A percentile compares a stretch with the other conserved stretches of the same genome.
These are phyloP conservation scores for Spiromastix sp. DNA, from an alignment of 2,329 filamentous ascomycete genomes.

Conservation along the genomic window DNA sequence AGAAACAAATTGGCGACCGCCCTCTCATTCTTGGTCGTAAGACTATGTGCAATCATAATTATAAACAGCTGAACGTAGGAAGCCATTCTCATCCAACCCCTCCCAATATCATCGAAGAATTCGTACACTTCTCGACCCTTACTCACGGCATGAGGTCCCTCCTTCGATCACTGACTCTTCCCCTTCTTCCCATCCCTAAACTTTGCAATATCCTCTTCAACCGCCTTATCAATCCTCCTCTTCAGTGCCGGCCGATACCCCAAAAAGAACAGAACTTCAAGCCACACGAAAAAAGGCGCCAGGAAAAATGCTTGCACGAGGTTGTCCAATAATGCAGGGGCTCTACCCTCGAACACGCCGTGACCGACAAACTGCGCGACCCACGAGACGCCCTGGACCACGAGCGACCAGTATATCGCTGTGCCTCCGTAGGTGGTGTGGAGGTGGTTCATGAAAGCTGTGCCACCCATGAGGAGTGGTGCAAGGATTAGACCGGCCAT, in stretches of 20 bases:
- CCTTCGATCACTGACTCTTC: conserved; percentile 7
- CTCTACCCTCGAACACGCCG: conserved; percentile 75
- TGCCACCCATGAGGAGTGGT: conserved; percentile 62
- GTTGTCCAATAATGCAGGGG: conserved; percentile 84
- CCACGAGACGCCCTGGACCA: conserved; percentile 66
- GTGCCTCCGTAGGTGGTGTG: conserved; percentile 51
- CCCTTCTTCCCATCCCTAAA: conserved; percentile 48
- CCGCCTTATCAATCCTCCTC: conserved; percentile 64
- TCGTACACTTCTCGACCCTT: too few species aligned
- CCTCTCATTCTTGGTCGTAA: too few species aligned
- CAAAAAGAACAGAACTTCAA: conserved; percentile 80
- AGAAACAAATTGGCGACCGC: too few species aligned
- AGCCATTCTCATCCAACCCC: too few species aligned
- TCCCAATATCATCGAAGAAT: too few species aligned
- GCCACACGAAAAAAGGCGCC: conserved; percentile 94
- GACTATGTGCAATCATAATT: too few species aligned
- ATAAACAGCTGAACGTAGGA: too few species aligned
- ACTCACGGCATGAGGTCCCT: too few species aligned
- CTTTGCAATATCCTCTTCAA: conserved; percentile 67
- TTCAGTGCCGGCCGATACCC: conserved; percentile 87
- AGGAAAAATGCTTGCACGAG: conserved; percentile 83
- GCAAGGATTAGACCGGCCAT: conserved; percentile 74
- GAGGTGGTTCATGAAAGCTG: conserved; percentile 67
- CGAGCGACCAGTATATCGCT: conserved; percentile 56
- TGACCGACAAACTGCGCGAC: conserved; percentile 86